Evolutionary conservation across 2,329 filamentous ascomycete species (phyloP).

Genomic region (Trichoderma pleuroti): DNA sequence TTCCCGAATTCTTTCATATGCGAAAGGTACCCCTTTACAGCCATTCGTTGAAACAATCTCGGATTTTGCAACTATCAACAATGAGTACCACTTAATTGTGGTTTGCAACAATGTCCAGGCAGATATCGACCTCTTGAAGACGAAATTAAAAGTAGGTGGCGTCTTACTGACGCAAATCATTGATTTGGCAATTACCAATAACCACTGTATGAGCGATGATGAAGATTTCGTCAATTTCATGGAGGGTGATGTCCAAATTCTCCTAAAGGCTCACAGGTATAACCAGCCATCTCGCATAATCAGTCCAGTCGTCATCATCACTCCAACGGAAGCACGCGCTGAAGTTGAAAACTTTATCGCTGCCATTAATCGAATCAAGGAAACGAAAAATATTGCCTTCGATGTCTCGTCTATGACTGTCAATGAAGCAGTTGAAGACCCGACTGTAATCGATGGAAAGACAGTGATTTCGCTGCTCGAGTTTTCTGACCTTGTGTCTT

Average conservation of each 20-base stretch:
- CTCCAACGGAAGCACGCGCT: background rate
- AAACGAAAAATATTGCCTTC: background rate
- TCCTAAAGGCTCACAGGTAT: background rate
- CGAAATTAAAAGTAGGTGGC: conserved; percentile 30
- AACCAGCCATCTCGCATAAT: background rate
- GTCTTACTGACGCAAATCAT: conserved; percentile 26
- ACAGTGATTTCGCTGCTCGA: conserved; percentile 49
- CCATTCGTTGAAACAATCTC: conserved; percentile 31
- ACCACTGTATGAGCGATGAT: background rate
- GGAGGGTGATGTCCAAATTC: background rate
- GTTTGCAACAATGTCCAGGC: conserved; percentile 21
- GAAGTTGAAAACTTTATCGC: background rate
- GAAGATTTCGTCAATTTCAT: background rate
- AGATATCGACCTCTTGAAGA: conserved; percentile 21
- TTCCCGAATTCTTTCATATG: conserved; percentile 1
- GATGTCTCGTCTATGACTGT: conserved; percentile 12
- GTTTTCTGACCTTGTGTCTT: conserved; percentile 28
- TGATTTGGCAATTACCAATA: background rate
- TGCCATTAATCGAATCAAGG: background rate
- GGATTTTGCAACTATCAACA: conserved; percentile 24
- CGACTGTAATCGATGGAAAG: conserved; percentile 24
- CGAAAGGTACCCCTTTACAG: conserved; percentile 22
- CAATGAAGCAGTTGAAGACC: conserved; percentile 18
- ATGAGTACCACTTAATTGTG: conserved; percentile 36
- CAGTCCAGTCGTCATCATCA: background rate